Base-by-base conservation (phyloP, 148 eudicot genomes). In the Chenopodium suecicum region DNA sequence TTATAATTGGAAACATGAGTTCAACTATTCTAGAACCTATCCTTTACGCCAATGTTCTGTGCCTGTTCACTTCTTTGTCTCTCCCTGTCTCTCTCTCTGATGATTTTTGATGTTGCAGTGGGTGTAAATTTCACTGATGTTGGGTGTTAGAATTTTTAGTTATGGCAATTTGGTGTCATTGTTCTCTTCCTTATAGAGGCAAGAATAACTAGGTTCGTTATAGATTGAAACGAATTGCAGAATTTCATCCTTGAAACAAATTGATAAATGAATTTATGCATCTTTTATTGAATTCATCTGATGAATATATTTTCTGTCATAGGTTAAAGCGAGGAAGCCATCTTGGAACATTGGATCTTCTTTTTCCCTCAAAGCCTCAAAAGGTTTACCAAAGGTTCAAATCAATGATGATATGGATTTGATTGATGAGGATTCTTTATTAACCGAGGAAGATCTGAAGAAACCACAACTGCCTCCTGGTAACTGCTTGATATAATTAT, bases 341-440 rank as follows among this genome's bases (percentile, higher is more conserved):
- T 90, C 94, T 41, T 96, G 98, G 99, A 92, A 88, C 82, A 80
- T 88, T 78, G 97, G 99, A 67, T 94, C 99, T 72, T 92, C 98
- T 32, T 96, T 91, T 83, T 83, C 97, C 76, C 81, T 95, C 31
- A 92, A 96, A 84, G 74, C 81, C 22, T 76, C 83, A 56, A 89
- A 91, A 86, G 80, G 72, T 73, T 87, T 96, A 68, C 98, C 97
- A 1, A 90, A 84, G 85, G 76, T 95, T 66, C 89, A 88, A 85
- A 79, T 96, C 32, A 90, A 88, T 79, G 93, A 92, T 87, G 94
- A 96, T 82, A 82, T 78, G 83, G 99, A 95, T 86, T 88, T 90
- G 81, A 96, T 96, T 85, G 99, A 96, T 76, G 98, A 96, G 87
- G 99, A 96, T 80, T 86, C 95, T 77, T 92, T 96, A 72, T 76